phyloP scores from a whole-genome alignment of 1,284 basidiomycete genomes.

The Chondrostereum purpureum region DNA sequence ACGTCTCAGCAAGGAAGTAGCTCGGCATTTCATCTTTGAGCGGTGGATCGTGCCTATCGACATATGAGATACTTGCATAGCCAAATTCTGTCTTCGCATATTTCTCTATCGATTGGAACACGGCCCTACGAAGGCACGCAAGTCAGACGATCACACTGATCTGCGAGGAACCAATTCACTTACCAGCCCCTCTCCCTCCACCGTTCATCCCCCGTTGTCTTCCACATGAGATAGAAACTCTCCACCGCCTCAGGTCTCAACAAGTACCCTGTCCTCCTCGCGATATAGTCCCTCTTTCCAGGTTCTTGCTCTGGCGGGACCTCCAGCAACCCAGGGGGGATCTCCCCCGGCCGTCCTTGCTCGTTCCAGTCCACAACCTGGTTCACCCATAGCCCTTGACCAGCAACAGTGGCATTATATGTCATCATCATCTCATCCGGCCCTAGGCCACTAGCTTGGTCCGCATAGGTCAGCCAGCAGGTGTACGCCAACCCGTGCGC shows the following conservation, averaged over 20 bases:
- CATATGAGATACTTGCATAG: constrained; percentile 49
- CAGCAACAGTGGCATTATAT: constrained; percentile 15
- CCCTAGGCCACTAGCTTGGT: constrained; percentile 53
- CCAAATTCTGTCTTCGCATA: constrained; percentile 47
- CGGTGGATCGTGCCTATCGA: constrained; percentile 28
- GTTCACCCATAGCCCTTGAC: constrained; percentile 41
- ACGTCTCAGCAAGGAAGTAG: constrained; percentile 44
- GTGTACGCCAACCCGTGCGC: constrained; percentile 63
- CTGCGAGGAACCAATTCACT: constrained; percentile 6
- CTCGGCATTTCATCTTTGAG: constrained; percentile 2
- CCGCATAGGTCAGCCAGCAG: constrained; percentile 61
- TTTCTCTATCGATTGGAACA: constrained; percentile 67
- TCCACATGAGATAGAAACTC: constrained; percentile 65
- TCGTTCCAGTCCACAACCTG: constrained; percentile 45
- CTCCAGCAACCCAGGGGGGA: constrained; percentile 47
- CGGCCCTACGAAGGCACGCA: constrained; percentile 16
- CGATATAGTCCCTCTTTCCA: constrained; percentile 41
- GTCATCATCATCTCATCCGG: constrained; percentile 50
- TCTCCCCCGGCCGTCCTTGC: constrained; percentile 30
- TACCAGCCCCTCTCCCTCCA: constrained; percentile 77
- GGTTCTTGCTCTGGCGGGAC: constrained; percentile 16
- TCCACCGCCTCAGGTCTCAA: constrained; percentile 70
- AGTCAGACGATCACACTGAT: background rate
- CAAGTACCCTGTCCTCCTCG: constrained; percentile 39
- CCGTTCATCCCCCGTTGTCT: constrained; percentile 56